Evolutionary conservation across 2,329 filamentous ascomycete genomes (phyloP).

Genomic region (Alternaria tenuissima): DNA sequence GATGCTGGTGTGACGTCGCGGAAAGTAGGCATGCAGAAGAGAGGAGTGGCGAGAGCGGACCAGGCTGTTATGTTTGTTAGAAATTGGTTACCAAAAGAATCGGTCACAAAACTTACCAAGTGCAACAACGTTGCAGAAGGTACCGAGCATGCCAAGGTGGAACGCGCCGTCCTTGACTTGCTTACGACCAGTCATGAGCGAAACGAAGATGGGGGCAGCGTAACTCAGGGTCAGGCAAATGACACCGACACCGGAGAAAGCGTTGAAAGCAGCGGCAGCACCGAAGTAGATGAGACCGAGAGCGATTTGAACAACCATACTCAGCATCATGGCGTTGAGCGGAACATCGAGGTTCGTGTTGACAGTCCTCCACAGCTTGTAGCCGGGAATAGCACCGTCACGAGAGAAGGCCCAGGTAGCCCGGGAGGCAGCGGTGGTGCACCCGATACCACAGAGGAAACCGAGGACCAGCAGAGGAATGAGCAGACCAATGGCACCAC

Average conservation of each 20-base stretch:
- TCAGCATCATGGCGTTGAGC: constrained; percentile 76
- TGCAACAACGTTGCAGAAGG: constrained; percentile 70
- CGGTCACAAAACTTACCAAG: constrained; percentile 60
- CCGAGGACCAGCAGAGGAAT: constrained; percentile 72
- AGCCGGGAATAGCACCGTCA: constrained; percentile 73
- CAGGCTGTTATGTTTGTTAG: constrained; percentile 54
- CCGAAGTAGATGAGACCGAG: constrained; percentile 76
- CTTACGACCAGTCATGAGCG: constrained; percentile 66
- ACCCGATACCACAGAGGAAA: constrained; percentile 72
- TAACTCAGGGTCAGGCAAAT: constrained; percentile 75
- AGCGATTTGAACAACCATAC: constrained; percentile 69
- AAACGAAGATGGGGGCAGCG: constrained; percentile 71
- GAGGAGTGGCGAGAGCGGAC: constrained; percentile 72
- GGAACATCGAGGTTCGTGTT: constrained; percentile 70
- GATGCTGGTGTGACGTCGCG: constrained; percentile 66
- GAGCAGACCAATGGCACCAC: constrained; percentile 69
- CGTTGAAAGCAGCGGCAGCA: constrained; percentile 73
- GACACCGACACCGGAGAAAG: constrained; percentile 74
- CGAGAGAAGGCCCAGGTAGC: constrained; percentile 75
- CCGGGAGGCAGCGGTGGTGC: constrained; percentile 73
- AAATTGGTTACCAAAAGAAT: background rate
- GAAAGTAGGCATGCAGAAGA: constrained; percentile 76
- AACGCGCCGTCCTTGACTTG: constrained; percentile 66
- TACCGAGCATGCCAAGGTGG: constrained; percentile 68
- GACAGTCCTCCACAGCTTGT: constrained; percentile 67